phyloP scores from a whole-genome alignment of 257 asterid species.

The Jacaranda copaia region DNA sequence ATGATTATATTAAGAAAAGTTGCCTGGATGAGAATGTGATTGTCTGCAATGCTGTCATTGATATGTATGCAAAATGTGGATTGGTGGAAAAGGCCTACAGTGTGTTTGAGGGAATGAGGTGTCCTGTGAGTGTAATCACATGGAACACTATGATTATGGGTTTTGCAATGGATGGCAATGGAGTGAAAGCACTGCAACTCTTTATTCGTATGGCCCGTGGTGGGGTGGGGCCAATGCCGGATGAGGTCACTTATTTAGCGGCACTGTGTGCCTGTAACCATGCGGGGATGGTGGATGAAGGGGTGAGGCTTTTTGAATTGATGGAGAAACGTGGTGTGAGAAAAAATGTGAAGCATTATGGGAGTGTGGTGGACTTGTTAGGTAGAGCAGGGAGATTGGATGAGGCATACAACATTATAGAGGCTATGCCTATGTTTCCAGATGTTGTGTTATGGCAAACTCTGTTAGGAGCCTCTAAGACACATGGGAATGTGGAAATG shows the following conservation, averaged over 20 bases:
- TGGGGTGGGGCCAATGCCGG: slow-evolving; percentile 54
- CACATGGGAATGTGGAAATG: slow-evolving; percentile 71
- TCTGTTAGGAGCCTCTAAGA: slow-evolving; percentile 80
- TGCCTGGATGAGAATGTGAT: slow-evolving; percentile 63
- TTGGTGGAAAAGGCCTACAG: slow-evolving; percentile 63
- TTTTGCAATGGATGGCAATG: slow-evolving; percentile 83
- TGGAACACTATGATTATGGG: slow-evolving; percentile 99
- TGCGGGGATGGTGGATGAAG: slow-evolving; percentile 93
- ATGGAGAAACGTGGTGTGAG: slow-evolving; percentile 63
- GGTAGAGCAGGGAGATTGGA: slow-evolving; percentile 84
- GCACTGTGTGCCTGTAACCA: slow-evolving; percentile 93
- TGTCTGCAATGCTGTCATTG: slow-evolving; percentile 85
- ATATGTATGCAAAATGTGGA: slow-evolving; percentile 91
- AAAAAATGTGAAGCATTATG: slow-evolving; percentile 83
- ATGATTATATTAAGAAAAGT: slow-evolving; percentile 47
- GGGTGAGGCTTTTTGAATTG: slow-evolving; percentile 62
- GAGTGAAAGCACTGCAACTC: slow-evolving; percentile 68
- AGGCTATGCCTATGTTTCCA: slow-evolving; percentile 66
- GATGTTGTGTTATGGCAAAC: slow-evolving; percentile 94
- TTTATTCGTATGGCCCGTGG: slow-evolving; percentile 47
- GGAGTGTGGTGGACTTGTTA: slow-evolving; percentile 83
- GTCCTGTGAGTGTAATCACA: slow-evolving; percentile 59
- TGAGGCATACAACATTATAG: slow-evolving; percentile 65
- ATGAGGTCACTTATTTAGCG: slow-evolving; percentile 71
- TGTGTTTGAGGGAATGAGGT: slow-evolving; percentile 64